Conservation (phyloP, 306 rosid species). For the Lathyrus sativus region DNA sequence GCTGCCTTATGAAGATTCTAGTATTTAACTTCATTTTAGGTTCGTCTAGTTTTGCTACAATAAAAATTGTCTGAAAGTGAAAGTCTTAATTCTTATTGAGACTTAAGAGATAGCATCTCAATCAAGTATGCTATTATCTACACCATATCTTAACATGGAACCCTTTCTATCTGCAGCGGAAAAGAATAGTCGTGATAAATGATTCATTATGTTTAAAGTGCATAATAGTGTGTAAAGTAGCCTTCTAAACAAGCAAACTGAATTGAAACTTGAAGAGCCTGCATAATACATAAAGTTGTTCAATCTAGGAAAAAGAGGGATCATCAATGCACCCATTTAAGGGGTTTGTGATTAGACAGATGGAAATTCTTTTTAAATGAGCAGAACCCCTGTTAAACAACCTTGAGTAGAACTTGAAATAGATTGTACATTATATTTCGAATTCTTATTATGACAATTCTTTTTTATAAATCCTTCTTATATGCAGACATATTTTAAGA, state of each 20-base stretch:
- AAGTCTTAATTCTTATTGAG: conserved; percentile 4
- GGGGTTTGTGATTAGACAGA: not conserved
- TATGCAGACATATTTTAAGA: too few species aligned
- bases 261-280: not conserved
- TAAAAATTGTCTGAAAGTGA: not conserved
- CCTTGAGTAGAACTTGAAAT: too few species aligned
- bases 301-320: not conserved
- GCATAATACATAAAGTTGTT: too few species aligned
- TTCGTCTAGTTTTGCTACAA: conserved; percentile 15
- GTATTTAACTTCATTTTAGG: conserved; percentile 15
- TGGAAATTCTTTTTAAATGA: not conserved
- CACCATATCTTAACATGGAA: not conserved
- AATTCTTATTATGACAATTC: too few species aligned
- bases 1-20: conserved; percentile 10
- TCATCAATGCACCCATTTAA: not conserved
- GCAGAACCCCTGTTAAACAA: too few species aligned
- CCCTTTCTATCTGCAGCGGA: too few species aligned
- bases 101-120: not conserved
- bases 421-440: too few species aligned
- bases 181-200: too few species aligned
- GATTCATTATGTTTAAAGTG: conserved; percentile 6
- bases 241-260: not conserved
- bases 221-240: not conserved
- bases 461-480: too few species aligned
- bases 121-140: not conserved